A percentile compares a stretch with the other conserved stretches of the same genome.
Evolutionary conservation across 1,284 basidiomycete genomes (phyloP).

Genomic region (Puccinia coronata): DNA sequence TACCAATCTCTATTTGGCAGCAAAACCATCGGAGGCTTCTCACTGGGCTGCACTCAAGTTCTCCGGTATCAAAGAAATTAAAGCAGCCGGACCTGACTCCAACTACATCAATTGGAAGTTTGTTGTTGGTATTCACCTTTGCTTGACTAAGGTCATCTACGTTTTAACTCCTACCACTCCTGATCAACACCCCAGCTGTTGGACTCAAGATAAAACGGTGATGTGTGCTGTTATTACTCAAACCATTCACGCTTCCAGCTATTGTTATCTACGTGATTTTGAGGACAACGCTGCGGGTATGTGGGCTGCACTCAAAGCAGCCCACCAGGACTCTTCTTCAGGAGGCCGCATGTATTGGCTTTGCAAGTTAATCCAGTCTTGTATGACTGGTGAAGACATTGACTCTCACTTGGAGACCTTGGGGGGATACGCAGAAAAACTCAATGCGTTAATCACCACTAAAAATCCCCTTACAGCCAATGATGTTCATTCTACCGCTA

Average conservation of each 20-base stretch:
- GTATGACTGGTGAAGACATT: conserved; percentile 7
- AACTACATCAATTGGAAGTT: too few species aligned
- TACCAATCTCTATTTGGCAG: too few species aligned
- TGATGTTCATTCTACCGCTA: background rate
- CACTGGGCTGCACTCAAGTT: background rate
- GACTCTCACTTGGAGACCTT: background rate
- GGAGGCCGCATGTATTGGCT: too few species aligned
- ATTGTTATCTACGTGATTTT: background rate
- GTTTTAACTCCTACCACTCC: background rate
- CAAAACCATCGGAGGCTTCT: background rate
- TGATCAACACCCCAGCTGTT: background rate
- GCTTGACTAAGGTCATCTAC: background rate
- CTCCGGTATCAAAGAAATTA: background rate
- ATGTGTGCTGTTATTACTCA: background rate
- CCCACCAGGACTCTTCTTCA: too few species aligned
- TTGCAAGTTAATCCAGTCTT: background rate
- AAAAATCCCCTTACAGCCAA: conserved; percentile 23
- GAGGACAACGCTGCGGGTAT: background rate
- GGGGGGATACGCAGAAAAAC: too few species aligned
- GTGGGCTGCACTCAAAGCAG: too few species aligned
- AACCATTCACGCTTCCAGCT: background rate
- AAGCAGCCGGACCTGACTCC: background rate
- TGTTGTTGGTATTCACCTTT: background rate
- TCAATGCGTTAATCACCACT: background rate
- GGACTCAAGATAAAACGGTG: background rate